Base-by-base conservation (phyloP, 2,329 filamentous ascomycete species). In the Colletotrichum abscissum region DNA sequence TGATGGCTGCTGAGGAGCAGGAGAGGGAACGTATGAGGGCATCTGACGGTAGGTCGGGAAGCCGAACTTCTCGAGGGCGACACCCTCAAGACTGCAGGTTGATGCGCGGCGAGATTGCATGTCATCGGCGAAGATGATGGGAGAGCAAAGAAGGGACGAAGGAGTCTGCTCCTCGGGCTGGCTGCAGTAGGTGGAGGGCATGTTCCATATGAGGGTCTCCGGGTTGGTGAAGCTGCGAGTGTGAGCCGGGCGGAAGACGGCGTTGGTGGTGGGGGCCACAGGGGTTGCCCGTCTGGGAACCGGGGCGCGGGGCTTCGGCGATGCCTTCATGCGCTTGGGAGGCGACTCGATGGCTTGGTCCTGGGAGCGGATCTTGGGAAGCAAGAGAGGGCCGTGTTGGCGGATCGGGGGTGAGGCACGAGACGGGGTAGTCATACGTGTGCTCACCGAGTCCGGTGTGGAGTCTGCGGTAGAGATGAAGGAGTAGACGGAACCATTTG, bases 21-120 rank as follows among this genome's bases (percentile, higher is more conserved):
- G 77, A 22, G 79, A 78, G 22, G 85, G 79, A 46, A 88, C 80
- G 77, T 87, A 89, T 49, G 87, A 82, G 56, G 93, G 92, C 81
- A 95, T 88, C 78, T 93, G 92, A 71, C 93, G 92, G 83, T 97
- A 97, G 59, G 93, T 94, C n/a, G 95, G 93, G 84, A 94, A 97
- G 73, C 92, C 93, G 83, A 92, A 96, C 76, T 91, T 92, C 77
- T 89, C 91, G 69, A 94, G 84, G 46, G 90, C 87, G 72, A 86
- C 85, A 76, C 90, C 89, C 76, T 95, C 93, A 58, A 95, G 86
- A 78, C 89, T 91, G 78, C 90, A 91, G 57, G 88, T 90, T 24
- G 93, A 95, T 11, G 89, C 88, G 58, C 92, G 90, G 75, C 93
- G 86, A 19, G 80, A 77, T 68, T 81, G 79, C 84, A 77, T 86